Evolutionary conservation across 176 grass and related monocot genomes (phyloP), one percentile per base, ranked within the genome.

Genomic region (Zea mays): DNA sequence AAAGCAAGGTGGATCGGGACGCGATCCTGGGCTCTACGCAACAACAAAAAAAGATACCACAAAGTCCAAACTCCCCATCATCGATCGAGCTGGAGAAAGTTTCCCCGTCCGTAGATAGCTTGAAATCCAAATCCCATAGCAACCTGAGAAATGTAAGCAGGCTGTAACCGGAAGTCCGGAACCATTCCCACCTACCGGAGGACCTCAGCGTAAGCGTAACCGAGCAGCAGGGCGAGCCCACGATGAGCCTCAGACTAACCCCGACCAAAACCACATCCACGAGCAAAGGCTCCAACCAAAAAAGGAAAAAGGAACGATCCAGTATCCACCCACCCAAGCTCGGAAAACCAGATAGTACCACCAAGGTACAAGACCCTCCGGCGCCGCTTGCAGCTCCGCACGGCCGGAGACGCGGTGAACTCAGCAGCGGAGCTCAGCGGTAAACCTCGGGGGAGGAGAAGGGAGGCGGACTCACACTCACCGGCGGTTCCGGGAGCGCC

Each of bases 401-500:
- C 5, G 60, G 15, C 33, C 34, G 5, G 79, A 4, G 33, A 1
- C 46, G 16, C 59, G 8, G 8, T 19, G 34, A 69, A 71, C 81
- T 64, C 49, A 15, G 79, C 41, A 20, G 63, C 17, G 21, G 13
- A 70, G 49, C 5, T 14, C 14, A 15, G 79, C 48, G 40, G 54
- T 27, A 12, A 63, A 15, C 16, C 6, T 33, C 37, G 36, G 35
- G 48, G 55, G 35, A 5, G 5, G 6, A 39, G 5, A 14, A 13
- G 38, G 8, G 71, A 3, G 1, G 2, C 3, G 47, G 27, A 50
- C 7, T 73, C n/a, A 81, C 78, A 50, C 7, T 73, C n/a, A 81
- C 78, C 80, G 7, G 80, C 59, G 46, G 47, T 16, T 4, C 33
- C 45, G 11, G 75, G 6, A 51, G 46, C 61, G 60, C 60, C 16